Evolutionary conservation across 441 rosid genomes (phyloP), one percentile per base, ranked within the genome.

Genomic region (Adansonia madagascariensis): DNA sequence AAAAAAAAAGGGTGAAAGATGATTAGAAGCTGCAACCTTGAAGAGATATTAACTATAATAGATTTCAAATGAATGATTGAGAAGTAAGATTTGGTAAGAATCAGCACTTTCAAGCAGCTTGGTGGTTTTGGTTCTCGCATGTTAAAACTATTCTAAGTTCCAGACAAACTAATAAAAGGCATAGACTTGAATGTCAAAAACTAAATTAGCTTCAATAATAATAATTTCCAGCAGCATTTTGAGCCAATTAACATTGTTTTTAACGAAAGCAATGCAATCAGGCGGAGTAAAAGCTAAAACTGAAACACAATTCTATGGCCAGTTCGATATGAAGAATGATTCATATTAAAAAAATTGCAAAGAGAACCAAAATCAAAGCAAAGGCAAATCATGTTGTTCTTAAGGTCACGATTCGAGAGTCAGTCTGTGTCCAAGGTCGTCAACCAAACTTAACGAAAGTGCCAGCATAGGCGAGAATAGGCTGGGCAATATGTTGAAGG

Each of bases 311-410:
- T n/a, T 41, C 46, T 43, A 72, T 49, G 44, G 65, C 15, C 53
- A 63, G 49, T 31, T 22, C 8, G 15, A 50, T 61, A 55, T 43
- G 60, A 12, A 72, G 41, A 77, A 72, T 18, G 70, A 49, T 12
- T 64, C n/a, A 43, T 43, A 65, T 2, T 22, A 59, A 67, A 31
- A 53, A 17, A 17, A 27, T 67, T 43, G 44, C 60, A 0, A 69
- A 14, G 0, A 14, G 70, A 65, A 77, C 31, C 11, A 78, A 61
- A 61, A 57, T 50, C 14, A 14, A 27, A 41, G 17, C 65, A 63
- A 70, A 50, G 20, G 39, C 82, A 46, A 71, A 91, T 27, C 97
- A 94, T 90, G 82, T 86, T 85, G 75, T 91, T 27, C 31, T 27
- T 27, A 27, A 27, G 31, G 31, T 27, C 31, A 27, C 31, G 31